Base-by-base conservation (phyloP, 352 stramenopile genomes). In the Pythium dissotocum region DNA sequence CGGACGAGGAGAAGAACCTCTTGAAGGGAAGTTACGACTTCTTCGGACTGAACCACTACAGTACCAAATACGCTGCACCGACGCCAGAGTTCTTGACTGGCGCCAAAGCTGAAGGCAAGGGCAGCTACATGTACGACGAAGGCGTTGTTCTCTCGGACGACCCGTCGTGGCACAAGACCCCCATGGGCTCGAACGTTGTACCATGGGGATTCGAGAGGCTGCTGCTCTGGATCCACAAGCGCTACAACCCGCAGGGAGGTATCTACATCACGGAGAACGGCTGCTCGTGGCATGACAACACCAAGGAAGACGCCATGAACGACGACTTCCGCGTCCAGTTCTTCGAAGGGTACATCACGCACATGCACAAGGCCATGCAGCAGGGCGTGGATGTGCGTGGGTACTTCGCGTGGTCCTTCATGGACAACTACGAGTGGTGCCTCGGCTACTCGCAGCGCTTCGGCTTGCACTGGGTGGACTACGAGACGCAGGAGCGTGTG, bases 381-480 rank as follows among this genome's bases (percentile, higher is more conserved):
- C 65, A 87, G 28, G 78, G 77, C 14, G 80, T 77, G 16, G 78
- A 89, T 40, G 77, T 89, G 51, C 78, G 78, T 32, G 91, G 86
- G 9, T 98, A 98, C 69, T 97, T 94, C 74, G 89, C 88, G 13
- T 98, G 93, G 93, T 92, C 78, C 33, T 87, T 98, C 33, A 73
- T 98, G 58, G 93, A 98, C 71, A 98, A 98, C 69, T 98, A 97
- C 73, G 94, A 99, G 70, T 99, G 96, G 96, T 80, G 91, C 36
- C 71, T 71, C 12, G 78, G 77, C 52, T 87, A 80, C 67, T 72
- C 57, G 40, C 82, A 83, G 65, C 80, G 78, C 42, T 86, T 89
- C 48, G 78, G 80, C 4, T 35, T 85, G n/a, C 68, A 85, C 52
- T 87, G 77, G 76, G 78, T 89, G 32, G 61, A 89, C 70, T 85